Conservation (phyloP, 257 asterid genomes). For the Lavandula angustifolia region DNA sequence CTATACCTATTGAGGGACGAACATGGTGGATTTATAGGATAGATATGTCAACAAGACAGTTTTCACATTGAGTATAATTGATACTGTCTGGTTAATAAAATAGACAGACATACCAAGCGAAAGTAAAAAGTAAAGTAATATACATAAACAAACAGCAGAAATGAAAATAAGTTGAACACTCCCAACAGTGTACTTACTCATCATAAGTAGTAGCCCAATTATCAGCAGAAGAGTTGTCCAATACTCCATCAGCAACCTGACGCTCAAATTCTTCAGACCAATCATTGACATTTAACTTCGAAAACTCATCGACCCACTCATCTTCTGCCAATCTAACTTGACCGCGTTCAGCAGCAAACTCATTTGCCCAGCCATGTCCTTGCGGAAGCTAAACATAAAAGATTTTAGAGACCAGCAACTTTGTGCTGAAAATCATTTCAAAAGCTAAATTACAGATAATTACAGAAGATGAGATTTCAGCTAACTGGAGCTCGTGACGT, state of each 20-base stretch:
- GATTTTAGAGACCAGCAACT: constrained; percentile 20
- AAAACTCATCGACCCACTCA: constrained; percentile 92
- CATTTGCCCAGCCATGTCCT: constrained; percentile 82
- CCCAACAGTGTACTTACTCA: constrained; percentile 62
- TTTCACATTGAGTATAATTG: constrained; percentile 12
- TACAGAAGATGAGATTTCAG: constrained; percentile 9
- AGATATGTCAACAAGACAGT: neutral
- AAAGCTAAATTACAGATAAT: neutral
- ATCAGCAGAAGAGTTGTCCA: constrained; percentile 79
- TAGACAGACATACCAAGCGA: neutral
- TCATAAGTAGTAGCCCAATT: constrained; percentile 92
- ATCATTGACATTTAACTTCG: constrained; percentile 83
- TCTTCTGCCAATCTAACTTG: constrained; percentile 58
- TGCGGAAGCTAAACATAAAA: constrained; percentile 64
- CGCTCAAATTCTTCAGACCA: constrained; percentile 96
- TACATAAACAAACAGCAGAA: constrained; percentile 6
- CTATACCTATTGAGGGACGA: constrained; percentile 1
- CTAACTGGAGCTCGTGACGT: constrained; percentile 2
- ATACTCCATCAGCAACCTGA: constrained; percentile 82
- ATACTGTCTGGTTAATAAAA: constrained; percentile 9
- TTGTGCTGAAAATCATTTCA: neutral
- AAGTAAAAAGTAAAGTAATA: neutral
- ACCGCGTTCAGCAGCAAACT: constrained; percentile 73
- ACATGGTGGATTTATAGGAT: neutral
- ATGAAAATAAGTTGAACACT: neutral